Evolutionary conservation across 192 early-diverging fungal species (phyloP), one percentile per base, ranked within the genome.

Genomic region (Cladochytrium replicatum): DNA sequence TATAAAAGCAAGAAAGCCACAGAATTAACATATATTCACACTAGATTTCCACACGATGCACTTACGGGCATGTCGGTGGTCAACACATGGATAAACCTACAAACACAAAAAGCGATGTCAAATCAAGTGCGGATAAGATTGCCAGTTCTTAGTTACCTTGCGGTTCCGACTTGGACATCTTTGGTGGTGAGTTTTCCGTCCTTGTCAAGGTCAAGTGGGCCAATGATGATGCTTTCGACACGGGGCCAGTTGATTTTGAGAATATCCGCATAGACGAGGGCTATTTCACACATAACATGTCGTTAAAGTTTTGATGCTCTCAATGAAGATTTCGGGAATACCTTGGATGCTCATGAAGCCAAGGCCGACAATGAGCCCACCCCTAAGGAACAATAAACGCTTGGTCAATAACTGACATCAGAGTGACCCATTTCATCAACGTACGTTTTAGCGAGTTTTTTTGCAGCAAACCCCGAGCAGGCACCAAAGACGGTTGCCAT

Each of bases 371-470:
- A 52, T 41, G 6, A 69, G 37, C 2, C 54, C 67, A 4, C 43
- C 58, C 1, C 44, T 61, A n/a, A n/a, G n/a, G n/a, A n/a, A n/a
- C n/a, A n/a, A n/a, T n/a, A n/a, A n/a, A n/a, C n/a, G n/a, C n/a
- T n/a, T n/a, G n/a, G n/a, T n/a, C n/a, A n/a, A n/a, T n/a, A n/a
- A n/a, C n/a, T n/a, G n/a, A n/a, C n/a, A n/a, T n/a, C n/a, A n/a
- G n/a, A n/a, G n/a, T n/a, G n/a, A n/a, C n/a, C n/a, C n/a, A n/a
- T n/a, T n/a, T n/a, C n/a, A n/a, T n/a, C n/a, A n/a, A n/a, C n/a
- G n/a, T n/a, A n/a, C n/a, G n/a, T 44, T 25, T 69, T 69, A 7
- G 67, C 55, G 27, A 69, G 32, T 55, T 69, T 69, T 47, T 69
- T 69, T 1, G 54, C 43, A 6, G 67, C 67, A 38, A 44, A 69